Base-by-base conservation (phyloP, 78 protist genomes). In the Guillardia theta region DNA sequence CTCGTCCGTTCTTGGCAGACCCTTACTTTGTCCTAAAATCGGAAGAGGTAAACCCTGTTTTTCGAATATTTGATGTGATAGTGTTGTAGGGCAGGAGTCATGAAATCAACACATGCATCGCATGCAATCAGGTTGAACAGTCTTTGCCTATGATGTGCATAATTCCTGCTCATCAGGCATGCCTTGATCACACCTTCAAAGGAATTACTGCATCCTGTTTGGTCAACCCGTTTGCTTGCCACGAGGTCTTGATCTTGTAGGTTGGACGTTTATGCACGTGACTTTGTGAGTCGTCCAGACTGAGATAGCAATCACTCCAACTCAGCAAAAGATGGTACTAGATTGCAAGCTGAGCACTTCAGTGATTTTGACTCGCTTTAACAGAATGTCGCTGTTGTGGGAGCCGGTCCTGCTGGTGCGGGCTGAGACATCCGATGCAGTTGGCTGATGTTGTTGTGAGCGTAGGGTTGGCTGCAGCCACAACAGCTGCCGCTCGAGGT, bases 1-100 rank as follows among this genome's bases (percentile, higher is more conserved):
- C 97, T 8, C 70, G 97, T 24, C 97, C 97, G 30, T 54, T 96
- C 50, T 92, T 96, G 45, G 97, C 97, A 0, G 96, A 95, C 64
- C 94, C 96, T n/a, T 44, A 83, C 62, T 88, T 93, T 24, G 95
- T 95, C 18, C 53, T 0, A 48, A 95, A 95, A 50, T 93, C 96
- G 0, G 58, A 30, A 39, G 70, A 45, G 10, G 90, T 46, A 24
- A 3, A 30, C 39, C 27, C 4, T 6, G 6, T 19, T 50, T 15
- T 15, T 50, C 10, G 10, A 19, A 15, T 50, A 50, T 50, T 50
- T 50, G 58, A 19, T 10, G 10, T 50, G 58, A 15, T 50, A 50
- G 58, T 50, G 58, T 15, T 50, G 58, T 50, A 15, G 58, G 94
- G 94, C 53, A 15, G 45, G 70, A 64, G 83, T 5, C 94, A 37